Base-by-base conservation (phyloP, 2,329 filamentous ascomycete genomes). In the Fusarium sarcochroum region DNA sequence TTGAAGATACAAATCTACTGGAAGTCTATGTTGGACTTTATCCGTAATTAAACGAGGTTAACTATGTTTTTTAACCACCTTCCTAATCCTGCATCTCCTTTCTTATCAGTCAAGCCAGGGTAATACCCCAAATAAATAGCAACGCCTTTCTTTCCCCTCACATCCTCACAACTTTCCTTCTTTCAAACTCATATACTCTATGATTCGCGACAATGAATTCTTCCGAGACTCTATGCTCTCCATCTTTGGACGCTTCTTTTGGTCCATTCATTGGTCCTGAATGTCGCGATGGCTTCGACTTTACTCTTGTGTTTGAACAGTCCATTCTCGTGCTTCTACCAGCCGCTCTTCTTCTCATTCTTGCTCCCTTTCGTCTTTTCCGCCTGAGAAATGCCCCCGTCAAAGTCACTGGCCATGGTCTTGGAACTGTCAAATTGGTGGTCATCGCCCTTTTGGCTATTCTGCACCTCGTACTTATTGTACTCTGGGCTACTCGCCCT, bases 221-320 rank as follows among this genome's bases (percentile, higher is more conserved):
- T 37, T 73, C 72, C 7, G 42, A 46, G 2, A 54, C 51, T 15
- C 30, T 66, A 3, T 76, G 73, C 63, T 35, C 61, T 30, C 51
- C 59, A 14, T 66, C 71, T 35, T 59, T 71, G n/a, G 74, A 76
- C 27, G 69, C 66, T 11, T 69, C 66, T 18, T 76, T 76, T 35
- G 74, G 74, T 5, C 74, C 74, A 5, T 50, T 75, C 10, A 56
- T 76, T 23, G 58, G 47, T 18, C 42, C 60, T 13, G 49, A 65
- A 42, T 80, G 81, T 18, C 80, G 81, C 20, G 76, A 80, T 38
- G 74, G 81, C 17, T 83, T 84, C 55, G 86, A 88, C 72, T 83
- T 86, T 46, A 84, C 82, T 4, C 74, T 87, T 15, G 80, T 83
- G n/a, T 79, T 87, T 46, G 78, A 81, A 62, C 77, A 80, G 23